Evolutionary conservation across 768 basidiomycete genomes (phyloP).

Genomic region (Mycena venus): DNA sequence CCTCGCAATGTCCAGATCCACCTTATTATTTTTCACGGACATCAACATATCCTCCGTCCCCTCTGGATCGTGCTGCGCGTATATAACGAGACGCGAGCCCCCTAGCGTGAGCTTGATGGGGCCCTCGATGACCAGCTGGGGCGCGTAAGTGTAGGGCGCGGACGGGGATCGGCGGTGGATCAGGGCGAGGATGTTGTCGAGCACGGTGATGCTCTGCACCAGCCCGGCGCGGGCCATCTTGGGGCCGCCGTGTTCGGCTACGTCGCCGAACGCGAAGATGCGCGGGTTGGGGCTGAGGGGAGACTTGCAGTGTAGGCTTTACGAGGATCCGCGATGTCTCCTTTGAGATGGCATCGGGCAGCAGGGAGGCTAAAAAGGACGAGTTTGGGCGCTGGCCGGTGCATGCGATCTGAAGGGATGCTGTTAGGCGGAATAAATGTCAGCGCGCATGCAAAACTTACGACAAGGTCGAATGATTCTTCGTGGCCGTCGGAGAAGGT

Average conservation of each 20-base stretch:
- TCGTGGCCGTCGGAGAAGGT: background rate
- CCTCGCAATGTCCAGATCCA: background rate
- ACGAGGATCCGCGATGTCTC: conserved; percentile 4
- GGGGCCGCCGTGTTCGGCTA: background rate
- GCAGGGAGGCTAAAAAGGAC: background rate
- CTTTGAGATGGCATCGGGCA: background rate
- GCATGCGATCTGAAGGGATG: background rate
- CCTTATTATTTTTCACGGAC: background rate
- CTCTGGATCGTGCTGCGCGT: background rate
- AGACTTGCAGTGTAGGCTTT: background rate
- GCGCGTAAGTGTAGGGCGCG: background rate
- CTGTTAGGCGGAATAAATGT: background rate
- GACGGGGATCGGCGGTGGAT: background rate
- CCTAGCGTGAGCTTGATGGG: background rate
- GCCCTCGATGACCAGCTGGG: background rate
- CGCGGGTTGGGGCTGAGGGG: background rate
- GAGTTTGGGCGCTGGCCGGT: background rate
- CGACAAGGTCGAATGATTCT: background rate
- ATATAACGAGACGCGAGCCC: background rate
- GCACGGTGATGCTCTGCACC: background rate
- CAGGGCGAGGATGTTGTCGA: background rate
- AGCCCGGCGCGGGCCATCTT: background rate
- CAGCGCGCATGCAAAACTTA: background rate
- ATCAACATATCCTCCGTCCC: background rate
- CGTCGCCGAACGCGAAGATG: background rate